Conservation (phyloP, 2,329 filamentous ascomycete species). For the Ceratocystiopsis brevicomis region DNA sequence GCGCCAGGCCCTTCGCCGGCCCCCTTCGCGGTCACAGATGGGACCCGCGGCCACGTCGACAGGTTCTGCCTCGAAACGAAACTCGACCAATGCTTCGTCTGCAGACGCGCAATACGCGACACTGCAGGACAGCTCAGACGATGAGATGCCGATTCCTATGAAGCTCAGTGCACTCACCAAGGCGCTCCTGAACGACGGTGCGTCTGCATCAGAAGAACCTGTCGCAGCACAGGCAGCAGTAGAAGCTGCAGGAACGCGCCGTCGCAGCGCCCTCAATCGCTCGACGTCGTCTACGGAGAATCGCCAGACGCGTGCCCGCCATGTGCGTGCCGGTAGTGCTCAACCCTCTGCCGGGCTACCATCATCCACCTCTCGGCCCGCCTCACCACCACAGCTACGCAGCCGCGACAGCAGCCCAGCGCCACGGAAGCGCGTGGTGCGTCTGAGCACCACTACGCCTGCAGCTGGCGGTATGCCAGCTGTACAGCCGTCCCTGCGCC, state of each 20-base stretch:
- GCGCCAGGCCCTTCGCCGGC: constrained; percentile 33
- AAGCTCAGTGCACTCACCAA: constrained; percentile 88
- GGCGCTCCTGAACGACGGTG: constrained; percentile 52
- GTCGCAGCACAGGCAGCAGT: constrained; percentile 10
- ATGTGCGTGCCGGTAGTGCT: constrained; percentile 28
- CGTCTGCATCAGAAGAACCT: constrained; percentile 24
- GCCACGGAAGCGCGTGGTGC: constrained; percentile 35
- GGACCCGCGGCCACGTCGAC: constrained; percentile 10
- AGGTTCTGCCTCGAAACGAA: constrained; percentile 6
- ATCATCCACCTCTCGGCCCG: constrained; percentile 16
- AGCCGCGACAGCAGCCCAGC: constrained; percentile 33
- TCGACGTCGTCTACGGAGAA: constrained; percentile 24
- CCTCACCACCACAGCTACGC: constrained; percentile 21
- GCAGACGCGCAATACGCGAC: constrained; percentile 12
- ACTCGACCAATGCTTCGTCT: background rate
- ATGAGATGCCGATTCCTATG: constrained; percentile 80
- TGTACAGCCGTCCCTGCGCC: constrained; percentile 26
- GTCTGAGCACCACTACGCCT: constrained; percentile 26
- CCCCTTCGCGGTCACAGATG: constrained; percentile 26
- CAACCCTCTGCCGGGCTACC: constrained; percentile 16
- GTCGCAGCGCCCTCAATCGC: constrained; percentile 29
- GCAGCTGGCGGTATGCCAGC: constrained; percentile 9
- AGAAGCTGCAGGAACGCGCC: constrained; percentile 19
- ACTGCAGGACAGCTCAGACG: constrained; percentile 75
- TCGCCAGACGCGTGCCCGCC: constrained; percentile 18